Evolutionary conservation across 2,329 filamentous ascomycete species (phyloP), one percentile per base, ranked within the genome.

Genomic region (Diplodia mutila): DNA sequence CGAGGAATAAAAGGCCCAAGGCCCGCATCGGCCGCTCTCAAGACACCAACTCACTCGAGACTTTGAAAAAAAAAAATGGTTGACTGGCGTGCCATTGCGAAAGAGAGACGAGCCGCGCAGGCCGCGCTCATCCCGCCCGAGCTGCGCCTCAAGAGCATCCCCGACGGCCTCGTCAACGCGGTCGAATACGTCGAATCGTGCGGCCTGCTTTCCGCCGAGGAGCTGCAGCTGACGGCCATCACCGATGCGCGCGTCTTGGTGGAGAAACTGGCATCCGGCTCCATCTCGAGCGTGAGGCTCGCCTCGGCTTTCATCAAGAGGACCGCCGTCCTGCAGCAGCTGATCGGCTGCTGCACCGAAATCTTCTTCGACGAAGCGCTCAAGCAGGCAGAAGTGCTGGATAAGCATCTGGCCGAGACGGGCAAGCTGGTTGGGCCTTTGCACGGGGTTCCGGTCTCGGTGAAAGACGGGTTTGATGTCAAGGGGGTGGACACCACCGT

Each of bases 251-350:
- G 75, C 0, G 72, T 67, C 0, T 65, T 80, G 5, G 68, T 78
- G 1, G 67, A 71, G 2, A 55, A 72, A 61, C 75, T 80, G 71
- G 49, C 51, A 4, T 69, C 63, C 0, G 69, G 75, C 1, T 39
- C 74, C 6, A 55, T 75, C 0, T 78, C 52, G 25, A 77, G 74
- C 57, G 69, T 73, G 7, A 80, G 85, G 16, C 85, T 88, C 1
- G 78, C 81, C 1, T 77, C 74, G 16, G 87, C 86, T 0, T 90
- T 85, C 71, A 83, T 82, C 70, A 85, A 85, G 70, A 76, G 84
- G 5, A 82, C 83, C 0, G 80, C 83, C 0, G 79, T 85, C 51
- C 86, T 87, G 1, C 87, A 90, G 67, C 87, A 89, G 71, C 76
- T 87, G 21, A 79, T 75, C 14, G 79, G 76, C 65, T 82, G 80